These are phyloP conservation scores for Epichloe hybrida DNA, from an alignment of 2,329 filamentous ascomycete genomes.

Conservation along the genomic window DNA sequence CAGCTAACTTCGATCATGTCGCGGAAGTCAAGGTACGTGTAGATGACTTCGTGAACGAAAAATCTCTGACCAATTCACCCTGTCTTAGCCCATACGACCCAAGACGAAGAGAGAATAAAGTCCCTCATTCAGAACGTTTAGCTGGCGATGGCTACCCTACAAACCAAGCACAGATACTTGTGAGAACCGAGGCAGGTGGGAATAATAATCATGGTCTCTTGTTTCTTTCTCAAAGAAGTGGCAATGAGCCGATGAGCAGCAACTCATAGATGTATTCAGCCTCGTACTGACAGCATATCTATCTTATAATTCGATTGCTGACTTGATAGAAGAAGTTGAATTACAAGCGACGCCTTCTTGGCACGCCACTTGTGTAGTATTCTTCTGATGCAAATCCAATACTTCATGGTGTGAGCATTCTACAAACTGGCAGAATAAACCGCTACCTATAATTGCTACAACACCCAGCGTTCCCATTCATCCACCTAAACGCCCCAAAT, in stretches of 20 bases:
- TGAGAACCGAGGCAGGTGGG: neutral
- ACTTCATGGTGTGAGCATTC: conserved; percentile 19
- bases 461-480: conserved; percentile 10
- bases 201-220: neutral
- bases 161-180: neutral
- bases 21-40: too few relatives aligned
- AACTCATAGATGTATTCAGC: neutral
- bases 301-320: too few relatives aligned
- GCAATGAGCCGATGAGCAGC: neutral
- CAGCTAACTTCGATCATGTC: too few relatives aligned
- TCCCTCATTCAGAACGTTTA: too few relatives aligned
- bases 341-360: neutral
- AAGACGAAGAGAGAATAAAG: too few relatives aligned
- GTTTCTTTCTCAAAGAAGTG: neutral
- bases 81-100: too few relatives aligned
- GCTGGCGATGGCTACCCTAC: conserved; percentile 20
- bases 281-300: neutral
- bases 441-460: neutral
- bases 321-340: too few relatives aligned
- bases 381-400: neutral
- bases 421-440: conserved; percentile 14
- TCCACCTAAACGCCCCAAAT: conserved; percentile 17
- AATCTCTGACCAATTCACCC: too few relatives aligned
- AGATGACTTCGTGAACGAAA: too few relatives aligned
- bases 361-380: neutral